Evolutionary conservation across 768 basidiomycete genomes (phyloP).

Genomic region (Dictyophora rubrovolvata): DNA sequence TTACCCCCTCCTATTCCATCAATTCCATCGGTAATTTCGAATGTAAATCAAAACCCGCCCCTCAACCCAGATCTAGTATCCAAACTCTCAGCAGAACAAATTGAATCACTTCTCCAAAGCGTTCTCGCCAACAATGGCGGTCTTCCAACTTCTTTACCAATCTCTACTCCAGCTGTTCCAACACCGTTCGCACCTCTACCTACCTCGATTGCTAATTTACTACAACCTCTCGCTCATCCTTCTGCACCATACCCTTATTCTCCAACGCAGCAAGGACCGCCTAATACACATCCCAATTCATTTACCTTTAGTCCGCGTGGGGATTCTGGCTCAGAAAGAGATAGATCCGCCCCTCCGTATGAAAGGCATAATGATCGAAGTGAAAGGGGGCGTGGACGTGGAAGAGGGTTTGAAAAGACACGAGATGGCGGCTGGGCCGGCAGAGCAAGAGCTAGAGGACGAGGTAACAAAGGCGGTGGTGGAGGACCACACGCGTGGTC

Average conservation of each 20-base stretch:
- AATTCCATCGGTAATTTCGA: slow-evolving; percentile 9
- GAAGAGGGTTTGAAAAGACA: slow-evolving; percentile 24
- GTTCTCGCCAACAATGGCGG: slow-evolving; percentile 1
- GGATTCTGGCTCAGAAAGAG: slow-evolving; percentile 18
- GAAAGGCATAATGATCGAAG: slow-evolving; percentile 21
- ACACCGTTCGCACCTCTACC: slow-evolving; percentile 13
- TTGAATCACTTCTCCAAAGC: slow-evolving; percentile 4
- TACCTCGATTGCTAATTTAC: slow-evolving; percentile 13
- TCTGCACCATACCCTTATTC: slow-evolving; percentile 14
- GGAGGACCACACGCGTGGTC: neutral
- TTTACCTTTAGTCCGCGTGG: slow-evolving; percentile 20
- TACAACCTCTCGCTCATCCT: slow-evolving; percentile 9
- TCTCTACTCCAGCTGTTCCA: neutral
- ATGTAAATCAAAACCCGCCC: slow-evolving; percentile 10
- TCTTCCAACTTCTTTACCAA: slow-evolving; percentile 8
- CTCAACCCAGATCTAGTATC: slow-evolving; percentile 13
- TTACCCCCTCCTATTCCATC: slow-evolving; percentile 17
- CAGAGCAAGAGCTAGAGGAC: slow-evolving; percentile 15
- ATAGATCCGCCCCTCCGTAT: slow-evolving; percentile 19
- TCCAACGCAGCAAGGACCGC: slow-evolving; percentile 12
- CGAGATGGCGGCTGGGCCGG: slow-evolving; percentile 23
- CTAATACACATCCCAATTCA: slow-evolving; percentile 12
- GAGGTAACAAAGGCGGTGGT: neutral
- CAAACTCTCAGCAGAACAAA: slow-evolving; percentile 9
- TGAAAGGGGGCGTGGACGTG: slow-evolving; percentile 21